Base-by-base conservation (phyloP, 148 eudicot species). In the Spergularia marina region DNA sequence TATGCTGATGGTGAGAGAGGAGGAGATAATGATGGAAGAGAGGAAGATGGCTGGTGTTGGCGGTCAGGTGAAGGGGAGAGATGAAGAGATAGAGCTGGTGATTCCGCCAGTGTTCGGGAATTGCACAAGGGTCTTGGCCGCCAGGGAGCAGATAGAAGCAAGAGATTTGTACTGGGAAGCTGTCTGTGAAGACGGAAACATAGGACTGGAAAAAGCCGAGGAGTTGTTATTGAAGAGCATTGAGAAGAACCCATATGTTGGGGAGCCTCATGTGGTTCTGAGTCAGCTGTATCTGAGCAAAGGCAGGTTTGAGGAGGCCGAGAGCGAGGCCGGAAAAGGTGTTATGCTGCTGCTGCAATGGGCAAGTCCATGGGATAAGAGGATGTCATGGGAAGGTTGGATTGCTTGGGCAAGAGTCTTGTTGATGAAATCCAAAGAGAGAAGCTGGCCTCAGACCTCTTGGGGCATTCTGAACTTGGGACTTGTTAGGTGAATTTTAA, bases 381-480 rank as follows among this genome's bases (percentile, higher is more conserved):
- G 98, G 76, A 90, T 80, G 87, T 82, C 96, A 16, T 95, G 98
- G 98, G 92, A 90, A 84, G 98, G 98, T 7, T 95, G 98, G 98
- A 63, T 95, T 81, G 96, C 98, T 72, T 95, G 98, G 98, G 74
- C 79, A 16, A 87, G 98, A 84, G 97, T 92, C 11, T 49, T 95
- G 79, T 59, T 90, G 65, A 92, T 88, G 92, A 92, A 95, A 76
- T 85, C 98, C 2, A 87, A 85, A 78, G 96, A 92, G 59, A 90
- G 34, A 76, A 81, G 90, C 47, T 95, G 98, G 98, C 98, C 98
- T 8, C 65, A 83, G 1, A 84, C 82, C 71, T 77, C 92, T 55
- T 95, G 92, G 92, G 98, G 98, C 9, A 85, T 95, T 23, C 96
- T 92, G 25, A 95, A 90, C 76, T 77, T 95, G 81, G 97, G 98